Conservation (phyloP, 2,329 filamentous ascomycete genomes). For the Amauroascus niger region DNA sequence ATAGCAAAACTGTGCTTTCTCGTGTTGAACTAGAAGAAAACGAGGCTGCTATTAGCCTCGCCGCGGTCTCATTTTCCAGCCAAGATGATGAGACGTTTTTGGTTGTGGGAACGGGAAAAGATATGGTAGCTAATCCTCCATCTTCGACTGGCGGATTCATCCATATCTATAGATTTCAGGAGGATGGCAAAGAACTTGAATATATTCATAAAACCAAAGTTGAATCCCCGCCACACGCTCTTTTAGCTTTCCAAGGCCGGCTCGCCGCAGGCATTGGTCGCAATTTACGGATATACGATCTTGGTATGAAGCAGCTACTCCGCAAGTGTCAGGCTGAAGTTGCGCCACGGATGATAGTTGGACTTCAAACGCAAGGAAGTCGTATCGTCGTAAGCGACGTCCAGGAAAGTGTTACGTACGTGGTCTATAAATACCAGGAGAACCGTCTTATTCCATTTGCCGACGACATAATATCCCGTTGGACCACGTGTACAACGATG, state of each 20-base stretch:
- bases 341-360: constrained; percentile 72
- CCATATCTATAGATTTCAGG: constrained; percentile 81
- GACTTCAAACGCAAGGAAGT: constrained; percentile 78
- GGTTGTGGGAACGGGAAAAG: constrained; percentile 88
- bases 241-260: constrained; percentile 85
- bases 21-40: constrained; percentile 79
- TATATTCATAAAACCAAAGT: constrained; percentile 96
- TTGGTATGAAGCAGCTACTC: constrained; percentile 84
- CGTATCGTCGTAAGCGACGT: constrained; percentile 89
- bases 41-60: constrained; percentile 79
- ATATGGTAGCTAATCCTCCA: constrained; percentile 69
- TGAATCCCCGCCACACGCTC: constrained; percentile 78
- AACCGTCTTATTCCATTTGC: constrained; percentile 89
- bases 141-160: constrained; percentile 72
- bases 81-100: constrained; percentile 84
- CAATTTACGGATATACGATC: constrained; percentile 76
- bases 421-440: constrained; percentile 85
- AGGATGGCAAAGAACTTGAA: constrained; percentile 77
- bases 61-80: constrained; percentile 74
- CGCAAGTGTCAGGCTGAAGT: constrained; percentile 81
- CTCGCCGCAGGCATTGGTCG: constrained; percentile 77
- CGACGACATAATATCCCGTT: constrained; percentile 80
- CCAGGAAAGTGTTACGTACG: constrained; percentile 80
- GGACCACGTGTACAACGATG: constrained; percentile 87
- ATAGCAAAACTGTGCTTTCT: constrained; percentile 61